A percentile compares a stretch with the other conserved stretches of the same genome.
These are phyloP conservation scores for Phaseolus coccineus DNA, from an alignment of 331 rosid species.

Conservation along the genomic window DNA sequence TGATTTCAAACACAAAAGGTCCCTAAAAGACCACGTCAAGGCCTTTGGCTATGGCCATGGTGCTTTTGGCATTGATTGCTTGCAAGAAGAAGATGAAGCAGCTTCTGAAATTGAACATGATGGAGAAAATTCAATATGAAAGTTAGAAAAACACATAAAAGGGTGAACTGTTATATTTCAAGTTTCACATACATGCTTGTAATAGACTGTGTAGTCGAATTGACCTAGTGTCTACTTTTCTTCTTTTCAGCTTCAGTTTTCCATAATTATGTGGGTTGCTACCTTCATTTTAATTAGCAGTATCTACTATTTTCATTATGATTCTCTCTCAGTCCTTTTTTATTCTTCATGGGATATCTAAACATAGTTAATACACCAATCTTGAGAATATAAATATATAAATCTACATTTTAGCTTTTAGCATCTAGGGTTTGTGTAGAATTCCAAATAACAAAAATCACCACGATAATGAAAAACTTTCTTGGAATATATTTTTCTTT, in stretches of 20 bases:
- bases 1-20: slow-evolving; percentile 85
- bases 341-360: slow-evolving; percentile 23
- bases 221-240: background rate
- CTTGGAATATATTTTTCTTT: background rate
- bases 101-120: slow-evolving; percentile 73
- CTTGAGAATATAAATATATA: slow-evolving; percentile 2
- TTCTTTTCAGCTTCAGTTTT: background rate
- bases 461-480: background rate
- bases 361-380: background rate
- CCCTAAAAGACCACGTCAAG: slow-evolving; percentile 73
- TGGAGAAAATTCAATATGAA: slow-evolving; percentile 49
- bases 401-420: background rate
- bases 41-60: slow-evolving; percentile 79
- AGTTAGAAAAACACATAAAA: background rate
- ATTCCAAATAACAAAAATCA: slow-evolving; percentile 13
- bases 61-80: slow-evolving; percentile 50
- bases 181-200: slow-evolving; percentile 29
- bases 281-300: background rate
- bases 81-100: slow-evolving; percentile 64
- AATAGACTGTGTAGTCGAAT: background rate
- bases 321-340: background rate
- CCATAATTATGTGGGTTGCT: slow-evolving; percentile 1
- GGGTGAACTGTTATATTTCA: background rate
- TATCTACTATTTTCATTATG: slow-evolving; percentile 11
- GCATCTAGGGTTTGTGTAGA: slow-evolving; percentile 39